Conservation (phyloP, 331 rosid genomes). For the Spiraea crenata region DNA sequence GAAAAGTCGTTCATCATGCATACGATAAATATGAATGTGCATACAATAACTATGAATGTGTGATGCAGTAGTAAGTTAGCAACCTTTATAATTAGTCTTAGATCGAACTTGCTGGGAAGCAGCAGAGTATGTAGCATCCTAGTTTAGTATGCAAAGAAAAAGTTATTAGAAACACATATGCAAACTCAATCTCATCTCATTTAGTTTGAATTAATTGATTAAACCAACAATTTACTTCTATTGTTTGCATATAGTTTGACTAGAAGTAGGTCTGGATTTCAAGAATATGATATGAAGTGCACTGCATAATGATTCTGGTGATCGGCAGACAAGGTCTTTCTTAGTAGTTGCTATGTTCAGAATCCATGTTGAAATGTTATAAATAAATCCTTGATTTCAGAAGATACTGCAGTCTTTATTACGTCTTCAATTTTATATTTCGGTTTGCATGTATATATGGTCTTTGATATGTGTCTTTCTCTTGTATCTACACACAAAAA, state of each 20-base stretch:
- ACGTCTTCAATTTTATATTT: background rate
- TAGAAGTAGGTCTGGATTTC: background rate
- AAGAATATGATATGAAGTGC: background rate
- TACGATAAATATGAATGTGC: background rate
- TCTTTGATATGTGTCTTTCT: constrained; percentile 6
- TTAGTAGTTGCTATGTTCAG: background rate
- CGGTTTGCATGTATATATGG: background rate
- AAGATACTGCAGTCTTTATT: background rate
- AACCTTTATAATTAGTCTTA: background rate
- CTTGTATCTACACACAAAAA: constrained; percentile 29
- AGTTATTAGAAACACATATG: background rate
- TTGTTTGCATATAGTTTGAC: background rate
- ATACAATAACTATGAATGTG: background rate
- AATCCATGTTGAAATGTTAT: background rate
- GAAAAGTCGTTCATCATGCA: background rate
- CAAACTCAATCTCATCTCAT: background rate
- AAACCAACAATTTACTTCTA: background rate
- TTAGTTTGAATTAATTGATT: background rate
- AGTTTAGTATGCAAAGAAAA: background rate
- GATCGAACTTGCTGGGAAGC: background rate
- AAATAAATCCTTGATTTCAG: background rate
- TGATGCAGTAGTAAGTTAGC: background rate
- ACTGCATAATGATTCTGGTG: background rate
- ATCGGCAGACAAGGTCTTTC: background rate
- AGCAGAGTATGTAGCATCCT: background rate